phyloP scores from a whole-genome alignment of 2,329 filamentous ascomycete genomes.

The Scleromitrula shiraiana region DNA sequence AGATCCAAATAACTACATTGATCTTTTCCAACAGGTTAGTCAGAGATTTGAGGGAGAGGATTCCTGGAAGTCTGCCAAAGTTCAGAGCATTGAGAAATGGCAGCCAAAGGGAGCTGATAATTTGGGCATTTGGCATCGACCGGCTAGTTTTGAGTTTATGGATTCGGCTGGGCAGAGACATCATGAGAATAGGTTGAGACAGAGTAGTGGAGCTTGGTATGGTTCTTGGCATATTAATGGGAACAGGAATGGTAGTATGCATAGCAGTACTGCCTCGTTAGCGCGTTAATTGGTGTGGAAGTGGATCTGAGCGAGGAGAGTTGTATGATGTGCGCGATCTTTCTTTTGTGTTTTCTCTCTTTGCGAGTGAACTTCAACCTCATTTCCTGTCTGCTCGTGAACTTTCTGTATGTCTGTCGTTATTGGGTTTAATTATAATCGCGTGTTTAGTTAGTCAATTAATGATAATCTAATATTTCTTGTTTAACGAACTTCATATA shows the following conservation, averaged over 20 bases:
- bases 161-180: conserved; percentile 4
- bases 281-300: too few species aligned
- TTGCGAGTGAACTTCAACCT: too few species aligned
- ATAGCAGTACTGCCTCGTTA: neutral
- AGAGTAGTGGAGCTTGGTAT: conserved; percentile 9
- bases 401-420: too few species aligned
- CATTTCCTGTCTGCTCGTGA: too few species aligned
- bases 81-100: conserved; percentile 14
- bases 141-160: conserved; percentile 15
- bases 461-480: too few species aligned
- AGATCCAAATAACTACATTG: conserved; percentile 12
- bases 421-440: too few species aligned
- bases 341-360: too few species aligned
- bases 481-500: too few species aligned
- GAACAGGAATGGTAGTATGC: neutral
- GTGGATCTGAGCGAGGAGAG: too few species aligned
- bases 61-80: conserved; percentile 12
- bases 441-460: too few species aligned
- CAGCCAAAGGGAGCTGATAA: conserved; percentile 11
- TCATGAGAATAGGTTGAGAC: conserved; percentile 15
- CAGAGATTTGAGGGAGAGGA: conserved; percentile 14
- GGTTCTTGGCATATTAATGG: neutral
- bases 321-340: too few species aligned
- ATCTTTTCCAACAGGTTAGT: conserved; percentile 13
- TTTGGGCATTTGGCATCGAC: conserved; percentile 12